Base-by-base conservation (phyloP, 768 basidiomycete species). In the Trichaptum fuscoviolaceum region DNA sequence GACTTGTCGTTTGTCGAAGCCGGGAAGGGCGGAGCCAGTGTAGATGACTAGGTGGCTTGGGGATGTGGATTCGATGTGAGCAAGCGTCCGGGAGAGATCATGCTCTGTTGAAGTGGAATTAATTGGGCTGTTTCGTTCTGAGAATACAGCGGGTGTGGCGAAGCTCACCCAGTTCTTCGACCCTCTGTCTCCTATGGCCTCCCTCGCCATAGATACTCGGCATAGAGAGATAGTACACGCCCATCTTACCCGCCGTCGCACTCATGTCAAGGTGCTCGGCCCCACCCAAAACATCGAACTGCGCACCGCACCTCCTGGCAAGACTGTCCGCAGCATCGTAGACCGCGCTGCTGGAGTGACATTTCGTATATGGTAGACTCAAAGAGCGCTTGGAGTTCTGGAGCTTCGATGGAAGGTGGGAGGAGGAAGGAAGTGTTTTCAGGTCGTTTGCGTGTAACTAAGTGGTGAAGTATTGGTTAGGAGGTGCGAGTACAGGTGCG, bases 391-490 rank as follows among this genome's bases (percentile, higher is more conserved):
- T 78, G 2, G 90, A 78, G 0, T 78, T 77, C 3, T 76, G 77
- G 9, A 93, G 77, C 7, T 77, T 72, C 26, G 75, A 77, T 6
- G 83, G 77, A 23, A 92, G 77, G 67, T 77, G 75, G 2, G 85
- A 85, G 1, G 81, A 79, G 9, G 85, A 77, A 7, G 84, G 75
- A 24, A 92, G 84, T 10, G 77, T 75, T 34, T 88, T 87, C 57
- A 93, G 78, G 78, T 93, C 91, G n/a, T 90, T 87, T 26, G 89
- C 87, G 70, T 89, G 91, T 4, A 90, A 78, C 91, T 93, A 17
- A 30, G 57, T 24, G 30, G 10, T 57, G 26, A 64, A 70, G 68
- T 35, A 68, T 34, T 42, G 65, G 59, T 24, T 57, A 27, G 24
- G 36, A 52, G 42, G 27, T 2, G 52, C 2, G 35, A 63, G 18